These are phyloP conservation scores for Rosa lucieae DNA, from an alignment of 306 rosid genomes.

Conservation along the genomic window DNA sequence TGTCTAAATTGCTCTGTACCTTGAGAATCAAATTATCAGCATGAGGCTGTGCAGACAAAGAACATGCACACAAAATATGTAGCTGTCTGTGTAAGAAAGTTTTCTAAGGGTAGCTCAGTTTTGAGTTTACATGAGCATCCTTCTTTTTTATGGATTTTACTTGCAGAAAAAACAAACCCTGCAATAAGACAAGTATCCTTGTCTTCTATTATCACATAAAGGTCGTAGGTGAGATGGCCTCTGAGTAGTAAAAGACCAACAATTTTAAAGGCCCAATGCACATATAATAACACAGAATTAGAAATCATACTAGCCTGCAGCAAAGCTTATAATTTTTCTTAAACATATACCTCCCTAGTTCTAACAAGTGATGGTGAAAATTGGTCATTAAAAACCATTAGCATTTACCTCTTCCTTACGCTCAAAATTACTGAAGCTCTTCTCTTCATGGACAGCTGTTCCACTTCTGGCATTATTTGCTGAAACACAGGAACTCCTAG, in stretches of 20 bases:
- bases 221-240: background rate
- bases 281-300: background rate
- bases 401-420: constrained; percentile 43
- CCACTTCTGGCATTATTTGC: constrained; percentile 34
- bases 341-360: background rate
- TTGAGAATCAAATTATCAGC: constrained; percentile 33
- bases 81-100: background rate
- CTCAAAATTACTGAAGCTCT: constrained; percentile 28
- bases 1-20: constrained; percentile 37
- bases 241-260: background rate
- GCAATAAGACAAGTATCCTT: background rate
- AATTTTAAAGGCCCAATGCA: background rate
- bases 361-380: constrained; percentile 6
- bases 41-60: constrained; percentile 7
- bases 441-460: constrained; percentile 28
- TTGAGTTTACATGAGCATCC: background rate
- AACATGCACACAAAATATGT: background rate
- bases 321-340: background rate
- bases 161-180: background rate
- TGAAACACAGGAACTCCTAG: constrained; percentile 26
- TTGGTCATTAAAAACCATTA: constrained; percentile 14
- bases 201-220: background rate
- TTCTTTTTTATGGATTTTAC: background rate
- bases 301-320: background rate
- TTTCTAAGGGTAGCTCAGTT: background rate